Evolutionary conservation across 805 yeast species (phyloP).

Genomic region (Ogataea ganodermae): DNA sequence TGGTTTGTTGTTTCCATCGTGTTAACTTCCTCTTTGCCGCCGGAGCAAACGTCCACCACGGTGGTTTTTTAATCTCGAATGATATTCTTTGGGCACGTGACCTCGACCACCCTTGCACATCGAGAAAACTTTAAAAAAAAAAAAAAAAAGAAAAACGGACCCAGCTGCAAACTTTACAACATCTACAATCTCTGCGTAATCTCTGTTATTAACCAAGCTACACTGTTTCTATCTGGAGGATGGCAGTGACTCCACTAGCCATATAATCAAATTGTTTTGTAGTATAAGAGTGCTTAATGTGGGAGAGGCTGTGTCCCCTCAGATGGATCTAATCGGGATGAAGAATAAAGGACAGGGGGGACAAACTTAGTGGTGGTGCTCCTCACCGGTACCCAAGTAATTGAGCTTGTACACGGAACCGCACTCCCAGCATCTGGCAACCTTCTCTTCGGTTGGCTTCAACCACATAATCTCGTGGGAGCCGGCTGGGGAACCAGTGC

Average conservation of each 20-base stretch:
- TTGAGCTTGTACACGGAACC: conserved; percentile 92
- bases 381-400: conserved; percentile 77
- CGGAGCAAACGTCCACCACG: conserved; percentile 1
- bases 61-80: too few relatives aligned
- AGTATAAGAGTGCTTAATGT: conserved; percentile 8
- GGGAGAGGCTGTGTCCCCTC: conserved; percentile 6
- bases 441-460: conserved; percentile 78
- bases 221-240: conserved; percentile 8
- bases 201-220: conserved; percentile 10
- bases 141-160: too few relatives aligned
- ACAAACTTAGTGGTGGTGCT: conserved; percentile 34
- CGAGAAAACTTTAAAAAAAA: background rate
- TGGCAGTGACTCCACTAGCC: conserved; percentile 4
- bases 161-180: background rate
- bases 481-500: conserved; percentile 94
- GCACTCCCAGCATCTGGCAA: conserved; percentile 98
- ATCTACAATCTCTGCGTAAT: background rate
- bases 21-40: too few relatives aligned
- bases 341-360: conserved; percentile 1
- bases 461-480: conserved; percentile 92
- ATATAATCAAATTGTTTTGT: conserved; percentile 7
- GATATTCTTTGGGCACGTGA: background rate
- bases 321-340: conserved; percentile 8
- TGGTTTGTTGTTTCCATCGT: too few relatives aligned
- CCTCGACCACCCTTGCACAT: background rate